Evolutionary conservation across 225 moss, liverwort and hornwort species (phyloP).

Genomic region (Lunularia cruciata): DNA sequence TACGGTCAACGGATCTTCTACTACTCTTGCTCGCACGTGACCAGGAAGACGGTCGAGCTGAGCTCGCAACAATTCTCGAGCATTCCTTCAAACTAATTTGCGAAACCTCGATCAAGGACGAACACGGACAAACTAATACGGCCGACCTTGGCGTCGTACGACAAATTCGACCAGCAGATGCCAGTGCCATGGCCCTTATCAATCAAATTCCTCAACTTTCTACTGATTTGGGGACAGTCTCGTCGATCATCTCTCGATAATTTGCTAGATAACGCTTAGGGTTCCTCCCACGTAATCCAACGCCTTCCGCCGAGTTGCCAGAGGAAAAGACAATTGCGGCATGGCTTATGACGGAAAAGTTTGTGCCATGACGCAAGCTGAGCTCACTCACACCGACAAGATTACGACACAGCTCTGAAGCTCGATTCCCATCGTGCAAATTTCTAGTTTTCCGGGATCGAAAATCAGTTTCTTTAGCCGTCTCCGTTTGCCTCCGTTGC

Average conservation of each 20-base stretch:
- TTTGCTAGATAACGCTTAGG: neutral
- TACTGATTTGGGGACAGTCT: neutral
- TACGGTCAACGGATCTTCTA: conserved; percentile 18
- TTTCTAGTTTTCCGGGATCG: too few species aligned
- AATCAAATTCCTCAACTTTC: neutral
- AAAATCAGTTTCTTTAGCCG: too few species aligned
- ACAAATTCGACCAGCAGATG: neutral
- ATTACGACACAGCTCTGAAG: too few species aligned
- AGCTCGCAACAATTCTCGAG: neutral
- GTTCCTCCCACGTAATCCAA: neutral
- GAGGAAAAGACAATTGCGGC: neutral
- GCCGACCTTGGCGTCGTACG: neutral
- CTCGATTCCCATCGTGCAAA: too few species aligned
- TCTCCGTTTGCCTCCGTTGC: too few species aligned
- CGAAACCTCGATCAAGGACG: neutral
- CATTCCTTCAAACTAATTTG: neutral
- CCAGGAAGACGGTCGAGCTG: neutral
- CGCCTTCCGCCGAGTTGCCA: too few species aligned
- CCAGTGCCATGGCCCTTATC: neutral
- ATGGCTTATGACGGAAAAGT: neutral
- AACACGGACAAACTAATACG: neutral
- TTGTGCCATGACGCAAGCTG: neutral
- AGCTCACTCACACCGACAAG: too few species aligned
- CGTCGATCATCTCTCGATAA: neutral
- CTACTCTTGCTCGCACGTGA: neutral